phyloP scores from a whole-genome alignment of 2,329 filamentous ascomycete genomes.

The Lasiodiplodia hormozganensis region DNA sequence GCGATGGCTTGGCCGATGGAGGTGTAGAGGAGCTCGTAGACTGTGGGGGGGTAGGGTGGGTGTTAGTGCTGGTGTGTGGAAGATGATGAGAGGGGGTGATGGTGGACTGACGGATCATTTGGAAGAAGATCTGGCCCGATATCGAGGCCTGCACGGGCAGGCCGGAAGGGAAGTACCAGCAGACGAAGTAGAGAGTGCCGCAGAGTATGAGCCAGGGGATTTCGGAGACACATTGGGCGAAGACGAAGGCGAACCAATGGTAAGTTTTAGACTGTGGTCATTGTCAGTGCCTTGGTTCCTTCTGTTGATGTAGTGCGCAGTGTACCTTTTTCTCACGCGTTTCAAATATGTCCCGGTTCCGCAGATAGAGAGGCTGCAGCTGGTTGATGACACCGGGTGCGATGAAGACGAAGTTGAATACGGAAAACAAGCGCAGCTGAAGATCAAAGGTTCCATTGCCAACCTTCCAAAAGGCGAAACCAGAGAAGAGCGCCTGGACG shows the following conservation, averaged over 20 bases:
- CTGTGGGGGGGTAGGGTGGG: too few species aligned
- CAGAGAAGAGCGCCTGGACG: slow-evolving; percentile 41
- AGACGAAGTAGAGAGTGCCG: slow-evolving; percentile 67
- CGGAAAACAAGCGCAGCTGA: background rate
- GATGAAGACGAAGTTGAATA: slow-evolving; percentile 7
- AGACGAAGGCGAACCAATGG: slow-evolving; percentile 76
- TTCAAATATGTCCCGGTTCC: background rate
- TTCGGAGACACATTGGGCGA: slow-evolving; percentile 74
- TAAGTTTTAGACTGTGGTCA: slow-evolving; percentile 70
- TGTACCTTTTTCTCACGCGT: background rate
- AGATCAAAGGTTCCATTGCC: background rate
- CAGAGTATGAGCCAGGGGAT: slow-evolving; percentile 70
- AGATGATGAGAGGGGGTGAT: too few species aligned
- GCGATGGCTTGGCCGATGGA: slow-evolving; percentile 1
- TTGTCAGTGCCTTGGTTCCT: background rate
- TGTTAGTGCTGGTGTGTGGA: too few species aligned
- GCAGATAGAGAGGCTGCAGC: background rate
- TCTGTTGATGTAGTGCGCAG: background rate
- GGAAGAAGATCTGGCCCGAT: slow-evolving; percentile 74
- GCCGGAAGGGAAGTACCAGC: slow-evolving; percentile 80
- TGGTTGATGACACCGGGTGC: background rate
- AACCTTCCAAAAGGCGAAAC: slow-evolving; percentile 52
- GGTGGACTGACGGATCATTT: slow-evolving; percentile 73
- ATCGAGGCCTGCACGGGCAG: slow-evolving; percentile 71
- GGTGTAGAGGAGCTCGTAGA: slow-evolving; percentile 64